A percentile compares a stretch with the other conserved stretches of the same genome.
Conservation (phyloP, 2,329 filamentous ascomycete genomes). For the Calonectria crousiana region DNA sequence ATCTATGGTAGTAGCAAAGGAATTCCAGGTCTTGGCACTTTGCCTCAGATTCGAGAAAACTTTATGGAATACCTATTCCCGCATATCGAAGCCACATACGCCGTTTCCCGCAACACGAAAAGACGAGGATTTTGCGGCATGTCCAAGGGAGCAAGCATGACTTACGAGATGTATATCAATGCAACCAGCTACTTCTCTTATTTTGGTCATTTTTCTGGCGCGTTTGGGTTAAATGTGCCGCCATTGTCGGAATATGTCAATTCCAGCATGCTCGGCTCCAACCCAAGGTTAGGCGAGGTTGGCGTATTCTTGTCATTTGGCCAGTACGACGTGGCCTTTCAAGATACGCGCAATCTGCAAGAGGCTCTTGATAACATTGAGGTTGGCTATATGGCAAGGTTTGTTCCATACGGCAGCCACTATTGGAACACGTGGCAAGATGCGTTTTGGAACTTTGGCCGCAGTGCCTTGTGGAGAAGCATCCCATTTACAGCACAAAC, state of each 20-base stretch:
- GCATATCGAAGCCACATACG: not conserved
- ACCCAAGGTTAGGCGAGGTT: not conserved
- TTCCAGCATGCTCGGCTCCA: not conserved
- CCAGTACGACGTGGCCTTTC: not conserved
- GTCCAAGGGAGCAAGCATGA: not conserved
- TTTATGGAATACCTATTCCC: not conserved
- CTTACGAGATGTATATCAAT: not conserved
- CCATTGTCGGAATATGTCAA: constrained; percentile 4
- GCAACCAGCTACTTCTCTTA: not conserved
- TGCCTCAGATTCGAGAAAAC: not conserved
- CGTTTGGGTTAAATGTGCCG: not conserved
- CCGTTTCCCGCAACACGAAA: not conserved
- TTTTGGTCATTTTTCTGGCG: not conserved
- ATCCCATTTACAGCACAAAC: not conserved
- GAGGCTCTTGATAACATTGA: not conserved
- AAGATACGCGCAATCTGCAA: not conserved
- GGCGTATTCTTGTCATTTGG: not conserved
- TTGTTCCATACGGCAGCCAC: not conserved
- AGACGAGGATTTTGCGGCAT: not conserved
- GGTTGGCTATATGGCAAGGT: not conserved
- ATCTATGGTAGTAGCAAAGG: not conserved
- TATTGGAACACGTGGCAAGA: constrained; percentile 3
- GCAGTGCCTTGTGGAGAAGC: not conserved
- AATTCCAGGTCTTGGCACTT: not conserved
- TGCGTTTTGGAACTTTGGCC: not conserved